phyloP scores from a whole-genome alignment of 2,329 filamentous ascomycete species.

The Botrytis medusae region DNA sequence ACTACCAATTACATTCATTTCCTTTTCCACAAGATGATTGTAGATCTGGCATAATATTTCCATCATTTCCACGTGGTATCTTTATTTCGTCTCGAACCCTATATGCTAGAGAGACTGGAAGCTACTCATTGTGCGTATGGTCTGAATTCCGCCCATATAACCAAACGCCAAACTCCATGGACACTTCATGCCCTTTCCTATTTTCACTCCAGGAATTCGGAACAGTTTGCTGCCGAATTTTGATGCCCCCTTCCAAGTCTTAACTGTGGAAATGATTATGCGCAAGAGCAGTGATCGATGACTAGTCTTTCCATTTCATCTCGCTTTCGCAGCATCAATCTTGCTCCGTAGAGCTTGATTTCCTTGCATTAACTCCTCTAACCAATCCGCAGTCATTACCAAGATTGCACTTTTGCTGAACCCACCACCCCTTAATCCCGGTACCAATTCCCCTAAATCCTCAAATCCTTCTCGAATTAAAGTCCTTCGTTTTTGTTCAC shows the following conservation, averaged over 20 bases:
- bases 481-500: constrained; percentile 82
- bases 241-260: background rate
- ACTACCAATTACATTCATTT: background rate
- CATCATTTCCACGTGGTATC: constrained; percentile 8
- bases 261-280: background rate
- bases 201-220: background rate
- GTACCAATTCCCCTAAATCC: constrained; percentile 74
- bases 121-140: background rate
- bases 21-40: background rate
- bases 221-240: background rate
- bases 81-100: background rate
- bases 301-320: background rate
- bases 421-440: constrained; percentile 69
- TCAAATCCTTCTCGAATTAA: constrained; percentile 80
- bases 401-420: constrained; percentile 83
- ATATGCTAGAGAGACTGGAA: background rate
- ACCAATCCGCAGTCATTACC: constrained; percentile 71
- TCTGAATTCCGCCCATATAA: background rate
- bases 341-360: constrained; percentile 62
- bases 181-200: background rate
- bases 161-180: constrained; percentile 2
- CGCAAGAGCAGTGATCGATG: background rate
- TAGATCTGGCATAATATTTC: background rate
- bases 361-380: constrained; percentile 69
- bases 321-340: constrained; percentile 38